Evolutionary conservation across 2,329 filamentous ascomycete species (phyloP).

Genomic region (Zymoseptoria pseudotritici): DNA sequence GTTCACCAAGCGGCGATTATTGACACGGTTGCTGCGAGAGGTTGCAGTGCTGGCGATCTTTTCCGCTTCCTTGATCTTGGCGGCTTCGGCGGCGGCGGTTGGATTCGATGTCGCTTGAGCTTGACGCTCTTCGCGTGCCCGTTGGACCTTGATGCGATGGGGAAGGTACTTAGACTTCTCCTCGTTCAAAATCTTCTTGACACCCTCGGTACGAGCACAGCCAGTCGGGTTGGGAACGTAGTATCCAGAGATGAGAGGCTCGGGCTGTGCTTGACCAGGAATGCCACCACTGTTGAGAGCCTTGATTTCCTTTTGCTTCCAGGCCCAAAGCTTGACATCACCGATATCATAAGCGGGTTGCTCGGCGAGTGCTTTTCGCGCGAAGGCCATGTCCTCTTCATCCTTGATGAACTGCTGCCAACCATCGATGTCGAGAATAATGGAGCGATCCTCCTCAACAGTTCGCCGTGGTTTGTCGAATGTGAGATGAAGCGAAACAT

Average conservation of each 20-base stretch:
- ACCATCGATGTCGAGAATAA: conserved; percentile 62
- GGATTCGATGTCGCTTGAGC: conserved; percentile 60
- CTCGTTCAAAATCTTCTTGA: conserved; percentile 90
- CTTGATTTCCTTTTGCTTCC: conserved; percentile 67
- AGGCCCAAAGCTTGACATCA: conserved; percentile 58
- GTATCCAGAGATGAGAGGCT: conserved; percentile 54
- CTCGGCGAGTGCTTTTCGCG: conserved; percentile 45
- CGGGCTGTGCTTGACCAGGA: conserved; percentile 45
- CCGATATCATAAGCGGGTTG: conserved; percentile 44
- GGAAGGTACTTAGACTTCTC: conserved; percentile 98
- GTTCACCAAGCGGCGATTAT: conserved; percentile 87
- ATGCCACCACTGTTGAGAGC: conserved; percentile 54
- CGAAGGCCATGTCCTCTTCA: conserved; percentile 55
- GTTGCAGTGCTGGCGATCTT: conserved; percentile 80
- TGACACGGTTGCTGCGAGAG: conserved; percentile 87
- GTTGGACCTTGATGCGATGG: conserved; percentile 93
- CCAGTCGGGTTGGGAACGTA: conserved; percentile 84
- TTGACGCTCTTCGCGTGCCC: conserved; percentile 83
- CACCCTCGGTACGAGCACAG: conserved; percentile 82
- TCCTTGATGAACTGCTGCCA: conserved; percentile 64
- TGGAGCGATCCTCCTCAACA: conserved; percentile 56
- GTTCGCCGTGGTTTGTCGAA: conserved; percentile 53
- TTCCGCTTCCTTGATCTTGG: conserved; percentile 61
- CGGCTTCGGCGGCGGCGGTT: conserved; percentile 52
- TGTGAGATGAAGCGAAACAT: conserved; percentile 56